Conservation (phyloP, 192 early-diverging fungal genomes). For the Geranomyces variabilis region DNA sequence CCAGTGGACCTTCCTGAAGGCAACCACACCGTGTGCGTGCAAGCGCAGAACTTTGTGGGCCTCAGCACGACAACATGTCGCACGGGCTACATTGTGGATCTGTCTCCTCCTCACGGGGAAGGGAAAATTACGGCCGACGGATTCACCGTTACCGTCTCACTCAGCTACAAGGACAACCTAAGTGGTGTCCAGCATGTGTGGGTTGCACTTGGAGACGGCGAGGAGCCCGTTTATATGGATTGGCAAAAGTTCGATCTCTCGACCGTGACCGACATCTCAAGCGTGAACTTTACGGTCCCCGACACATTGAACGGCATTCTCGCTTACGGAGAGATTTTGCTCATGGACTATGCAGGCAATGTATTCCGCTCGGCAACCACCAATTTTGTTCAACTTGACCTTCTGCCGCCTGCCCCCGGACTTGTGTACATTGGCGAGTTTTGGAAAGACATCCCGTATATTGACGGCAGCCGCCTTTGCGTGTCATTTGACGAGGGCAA, state of each 20-base stretch:
- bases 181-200: not conserved
- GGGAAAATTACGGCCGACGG: no score
- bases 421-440: not conserved
- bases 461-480: no score
- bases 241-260: not conserved
- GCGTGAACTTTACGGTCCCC: not conserved
- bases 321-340: not conserved
- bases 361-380: not conserved
- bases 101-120: no score
- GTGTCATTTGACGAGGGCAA: no score
- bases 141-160: not conserved
- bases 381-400: not conserved
- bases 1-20: not conserved
- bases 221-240: not conserved
- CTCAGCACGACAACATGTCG: not conserved
- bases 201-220: slow-evolving; percentile 4
- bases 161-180: slow-evolving; percentile 7
- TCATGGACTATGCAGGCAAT: not conserved
- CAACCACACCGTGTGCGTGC: slow-evolving; percentile 23
- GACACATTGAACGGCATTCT: not conserved
- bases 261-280: not conserved
- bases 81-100: slow-evolving; percentile 11
- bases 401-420: not conserved
- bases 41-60: slow-evolving; percentile 13
- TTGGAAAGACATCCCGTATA: no score